Base-by-base conservation (phyloP, 129 eudicot genomes). In the Saposhnikovia divaricata region DNA sequence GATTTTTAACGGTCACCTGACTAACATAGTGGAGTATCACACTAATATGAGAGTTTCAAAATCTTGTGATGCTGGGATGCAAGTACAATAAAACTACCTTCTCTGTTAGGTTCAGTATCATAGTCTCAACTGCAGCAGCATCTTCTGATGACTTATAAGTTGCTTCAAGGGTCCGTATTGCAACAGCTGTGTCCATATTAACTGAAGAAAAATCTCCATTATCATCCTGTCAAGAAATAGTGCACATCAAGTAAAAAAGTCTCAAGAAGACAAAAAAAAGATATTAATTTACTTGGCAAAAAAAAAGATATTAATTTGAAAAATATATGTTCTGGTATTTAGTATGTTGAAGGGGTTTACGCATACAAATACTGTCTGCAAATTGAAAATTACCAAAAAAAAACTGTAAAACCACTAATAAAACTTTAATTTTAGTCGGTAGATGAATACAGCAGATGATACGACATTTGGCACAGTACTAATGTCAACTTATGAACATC, bases 151-250 rank as follows among this genome's bases (percentile, higher is more conserved):
- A 85, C 83, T 87, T 91, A 82, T 86, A 93, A 51, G 98, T 91
- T 78, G 90, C 91, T 93, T 93, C 97, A 79, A 93, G 97, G 14
- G 97, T 91, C 65, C 96, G 98, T 70, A 93, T 93, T 31, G 98
- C 98, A 14, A 88, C 91, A 38, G 93, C 95, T 50, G 98, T 91
- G 88, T 93, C 98, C 98, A 91, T 93, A 80, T 89, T 91, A 69
- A 93, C 98, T 28, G 96, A 82, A 75, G 98, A 93, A 80, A 93
- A 85, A 72, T 93, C 95, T 50, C 96, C 98, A 76, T 91, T 87
- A 80, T 93, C 97, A 78, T 93, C 98, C 98, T 94, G 96, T 85
- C 66, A 23, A 74, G 79, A 81, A 44, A 63, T 68, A 46, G 10
- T 0, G 13, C 28, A 59, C 71, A 14, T 51, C 50, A 72, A 19